Conservation (phyloP, 2,329 filamentous ascomycete genomes). For the Scolecobasidium constrictum region DNA sequence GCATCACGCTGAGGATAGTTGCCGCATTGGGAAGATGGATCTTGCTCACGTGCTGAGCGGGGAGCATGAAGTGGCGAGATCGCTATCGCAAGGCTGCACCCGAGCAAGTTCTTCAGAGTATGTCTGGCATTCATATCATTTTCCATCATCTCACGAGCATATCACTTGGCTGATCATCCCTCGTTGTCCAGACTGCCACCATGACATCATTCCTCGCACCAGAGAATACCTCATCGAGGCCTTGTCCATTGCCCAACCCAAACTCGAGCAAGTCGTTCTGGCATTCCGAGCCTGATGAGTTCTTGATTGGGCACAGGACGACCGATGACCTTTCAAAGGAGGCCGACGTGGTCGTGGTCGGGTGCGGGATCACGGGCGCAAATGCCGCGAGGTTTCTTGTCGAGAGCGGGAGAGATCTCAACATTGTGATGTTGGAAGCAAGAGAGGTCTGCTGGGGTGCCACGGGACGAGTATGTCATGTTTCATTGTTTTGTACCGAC, state of each 20-base stretch:
- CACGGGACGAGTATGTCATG: constrained; percentile 57
- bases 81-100: too few species aligned
- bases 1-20: too few species aligned
- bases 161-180: too few species aligned
- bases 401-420: constrained; percentile 31
- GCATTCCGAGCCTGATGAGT: constrained; percentile 56
- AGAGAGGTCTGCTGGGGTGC: constrained; percentile 73
- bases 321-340: constrained; percentile 50
- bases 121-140: too few species aligned
- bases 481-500: background rate
- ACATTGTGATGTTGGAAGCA: constrained; percentile 65
- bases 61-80: too few species aligned
- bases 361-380: constrained; percentile 66
- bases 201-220: background rate
- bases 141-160: too few species aligned
- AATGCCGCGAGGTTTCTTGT: constrained; percentile 55
- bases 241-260: constrained; percentile 41
- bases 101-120: too few species aligned
- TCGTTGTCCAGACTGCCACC: too few species aligned
- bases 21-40: too few species aligned
- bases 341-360: constrained; percentile 61
- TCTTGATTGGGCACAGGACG: constrained; percentile 56
- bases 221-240: constrained; percentile 5
- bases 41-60: too few species aligned
- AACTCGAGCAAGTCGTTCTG: constrained; percentile 60